Percentiles rank a stretch among this genome's conserved stretches.
Evolutionary conservation across 176 grass and related monocot genomes (phyloP).

Genomic region (Puya raimondii): DNA sequence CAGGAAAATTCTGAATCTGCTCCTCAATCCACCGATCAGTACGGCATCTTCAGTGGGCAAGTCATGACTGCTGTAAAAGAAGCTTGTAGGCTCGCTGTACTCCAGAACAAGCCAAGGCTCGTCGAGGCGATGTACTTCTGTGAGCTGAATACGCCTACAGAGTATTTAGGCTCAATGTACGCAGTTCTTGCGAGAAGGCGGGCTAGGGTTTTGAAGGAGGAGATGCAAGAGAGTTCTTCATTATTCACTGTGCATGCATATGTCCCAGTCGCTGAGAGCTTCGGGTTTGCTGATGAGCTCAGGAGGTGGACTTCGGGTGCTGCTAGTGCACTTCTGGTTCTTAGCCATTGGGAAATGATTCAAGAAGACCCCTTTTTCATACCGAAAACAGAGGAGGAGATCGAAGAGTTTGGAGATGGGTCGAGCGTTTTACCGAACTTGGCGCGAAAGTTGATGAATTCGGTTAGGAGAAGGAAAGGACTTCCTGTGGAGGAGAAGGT

Average conservation of each 20-base stretch:
- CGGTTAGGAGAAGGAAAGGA: conserved; percentile 77
- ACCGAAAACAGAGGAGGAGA: conserved; percentile 74
- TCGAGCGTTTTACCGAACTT: conserved; percentile 73
- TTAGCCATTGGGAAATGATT: conserved; percentile 82
- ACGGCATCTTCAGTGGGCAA: conserved; percentile 72
- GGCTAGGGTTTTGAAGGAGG: conserved; percentile 70
- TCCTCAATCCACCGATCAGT: conserved; percentile 48
- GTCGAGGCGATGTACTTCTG: conserved; percentile 85
- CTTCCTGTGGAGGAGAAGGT: conserved; percentile 85
- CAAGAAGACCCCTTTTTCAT: conserved; percentile 72
- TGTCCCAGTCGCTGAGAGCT: conserved; percentile 68
- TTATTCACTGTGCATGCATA: conserved; percentile 74
- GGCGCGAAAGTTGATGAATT: conserved; percentile 77
- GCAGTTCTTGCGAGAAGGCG: conserved; percentile 60
- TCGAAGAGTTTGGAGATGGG: conserved; percentile 89
- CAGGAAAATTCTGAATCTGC: conserved; percentile 33
- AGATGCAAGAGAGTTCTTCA: conserved; percentile 80
- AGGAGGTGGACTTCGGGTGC: conserved; percentile 57
- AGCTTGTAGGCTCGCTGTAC: conserved; percentile 63
- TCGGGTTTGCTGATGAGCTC: conserved; percentile 68
- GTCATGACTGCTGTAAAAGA: conserved; percentile 83
- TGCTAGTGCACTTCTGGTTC: conserved; percentile 64
- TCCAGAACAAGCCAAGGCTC: conserved; percentile 85
- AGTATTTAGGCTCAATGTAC: conserved; percentile 59
- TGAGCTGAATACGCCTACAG: conserved; percentile 59